Percentiles rank a stretch among this genome's conserved stretches.
Conservation (phyloP, 306 rosid genomes). For the Quercus cerris region DNA sequence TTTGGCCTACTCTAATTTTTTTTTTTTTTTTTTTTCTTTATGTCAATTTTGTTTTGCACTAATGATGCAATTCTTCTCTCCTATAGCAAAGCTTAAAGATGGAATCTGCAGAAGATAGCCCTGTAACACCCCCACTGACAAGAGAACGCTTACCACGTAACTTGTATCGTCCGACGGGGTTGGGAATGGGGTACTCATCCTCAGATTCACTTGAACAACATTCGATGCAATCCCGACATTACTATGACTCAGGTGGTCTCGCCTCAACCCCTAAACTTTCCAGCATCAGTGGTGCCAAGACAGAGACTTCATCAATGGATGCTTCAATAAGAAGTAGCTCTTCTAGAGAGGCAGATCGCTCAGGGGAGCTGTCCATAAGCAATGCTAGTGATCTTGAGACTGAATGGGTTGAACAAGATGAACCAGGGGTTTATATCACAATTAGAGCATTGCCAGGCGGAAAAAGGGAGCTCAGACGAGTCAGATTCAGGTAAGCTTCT, state of each 20-base stretch:
- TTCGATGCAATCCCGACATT: slow-evolving; percentile 44
- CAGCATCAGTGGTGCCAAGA: slow-evolving; percentile 59
- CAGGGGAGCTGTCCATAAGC: slow-evolving; percentile 48
- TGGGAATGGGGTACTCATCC: slow-evolving; percentile 56
- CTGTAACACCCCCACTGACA: slow-evolving; percentile 49
- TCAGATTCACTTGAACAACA: slow-evolving; percentile 55
- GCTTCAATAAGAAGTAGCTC: slow-evolving; percentile 62
- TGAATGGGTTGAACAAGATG: slow-evolving; percentile 65
- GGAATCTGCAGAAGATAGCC: slow-evolving; percentile 53
- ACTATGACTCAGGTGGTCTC: slow-evolving; percentile 29
- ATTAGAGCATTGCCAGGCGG: slow-evolving; percentile 56
- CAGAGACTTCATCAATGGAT: slow-evolving; percentile 57
- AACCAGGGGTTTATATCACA: slow-evolving; percentile 62
- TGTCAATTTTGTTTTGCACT: too few species aligned
- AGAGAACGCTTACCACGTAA: slow-evolving; percentile 48
- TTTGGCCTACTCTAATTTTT: background rate
- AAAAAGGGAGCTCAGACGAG: slow-evolving; percentile 58
- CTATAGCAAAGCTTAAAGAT: slow-evolving; percentile 47
- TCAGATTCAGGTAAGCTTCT: slow-evolving; percentile 51
- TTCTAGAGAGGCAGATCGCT: slow-evolving; percentile 58
- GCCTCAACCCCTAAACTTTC: slow-evolving; percentile 61
- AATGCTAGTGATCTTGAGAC: slow-evolving; percentile 56
- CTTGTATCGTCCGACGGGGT: slow-evolving; percentile 45
- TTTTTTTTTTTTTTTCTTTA: background rate
- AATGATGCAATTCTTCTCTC: background rate